Conservation (phyloP, 371 early-diverging fungal species). For the Smittium mucronatum region DNA sequence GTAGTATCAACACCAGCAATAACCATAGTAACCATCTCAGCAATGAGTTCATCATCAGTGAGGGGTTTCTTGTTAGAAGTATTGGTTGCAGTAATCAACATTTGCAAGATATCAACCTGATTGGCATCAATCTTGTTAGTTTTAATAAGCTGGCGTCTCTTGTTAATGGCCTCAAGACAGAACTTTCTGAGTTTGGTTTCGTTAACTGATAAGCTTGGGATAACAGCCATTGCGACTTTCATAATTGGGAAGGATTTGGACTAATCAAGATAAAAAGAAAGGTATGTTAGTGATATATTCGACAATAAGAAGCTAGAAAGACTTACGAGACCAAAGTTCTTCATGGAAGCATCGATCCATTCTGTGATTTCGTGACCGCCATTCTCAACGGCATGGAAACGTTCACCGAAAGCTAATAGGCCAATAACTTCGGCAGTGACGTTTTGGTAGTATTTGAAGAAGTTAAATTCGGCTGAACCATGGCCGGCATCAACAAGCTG, state of each 20-base stretch:
- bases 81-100: conserved; percentile 22
- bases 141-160: background rate
- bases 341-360: too few relatives aligned
- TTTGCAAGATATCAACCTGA: conserved; percentile 22
- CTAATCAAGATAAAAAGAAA: too few relatives aligned
- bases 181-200: background rate
- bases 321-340: too few relatives aligned
- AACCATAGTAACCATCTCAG: conserved; percentile 20
- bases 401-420: too few relatives aligned
- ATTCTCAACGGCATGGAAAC: too few relatives aligned
- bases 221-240: background rate
- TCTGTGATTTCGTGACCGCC: too few relatives aligned
- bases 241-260: background rate
- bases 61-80: background rate
- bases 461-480: too few relatives aligned
- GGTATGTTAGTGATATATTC: too few relatives aligned
- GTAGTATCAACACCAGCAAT: conserved; percentile 31
- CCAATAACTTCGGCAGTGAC: too few relatives aligned
- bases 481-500: too few relatives aligned
- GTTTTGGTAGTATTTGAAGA: too few relatives aligned
- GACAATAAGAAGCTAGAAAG: too few relatives aligned
- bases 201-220: background rate
- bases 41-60: background rate
- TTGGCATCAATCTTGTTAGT: conserved; percentile 1
- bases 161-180: background rate